Percentiles rank a stretch among this genome's conserved stretches.
These are phyloP conservation scores for Akanthomyces muscarius DNA, from an alignment of 2,329 filamentous ascomycete species.

Conservation along the genomic window DNA sequence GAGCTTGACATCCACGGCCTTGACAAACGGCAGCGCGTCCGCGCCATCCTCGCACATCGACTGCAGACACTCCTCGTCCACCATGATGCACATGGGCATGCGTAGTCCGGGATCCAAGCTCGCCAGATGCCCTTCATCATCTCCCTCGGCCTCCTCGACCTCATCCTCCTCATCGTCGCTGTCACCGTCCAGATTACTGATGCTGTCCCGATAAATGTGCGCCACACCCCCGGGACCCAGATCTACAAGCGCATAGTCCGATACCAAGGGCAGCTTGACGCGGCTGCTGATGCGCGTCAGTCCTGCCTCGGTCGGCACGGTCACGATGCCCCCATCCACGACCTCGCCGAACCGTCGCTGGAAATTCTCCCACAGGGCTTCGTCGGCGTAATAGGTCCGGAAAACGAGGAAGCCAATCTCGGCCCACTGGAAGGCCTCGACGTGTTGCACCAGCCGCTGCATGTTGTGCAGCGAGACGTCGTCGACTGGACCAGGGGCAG, in stretches of 20 bases:
- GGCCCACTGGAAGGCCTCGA: neutral
- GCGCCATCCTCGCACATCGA: neutral
- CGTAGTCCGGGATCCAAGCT: constrained; percentile 4
- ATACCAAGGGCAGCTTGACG: constrained; percentile 1
- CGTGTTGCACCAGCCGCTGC: constrained; percentile 1
- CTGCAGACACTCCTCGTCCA: constrained; percentile 5
- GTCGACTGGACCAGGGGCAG: neutral
- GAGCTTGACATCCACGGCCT: neutral
- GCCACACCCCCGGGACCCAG: constrained; percentile 1
- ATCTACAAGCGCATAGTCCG: neutral
- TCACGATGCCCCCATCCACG: neutral
- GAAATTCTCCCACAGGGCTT: neutral
- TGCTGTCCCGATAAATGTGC: constrained; percentile 4
- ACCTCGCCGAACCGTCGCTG: constrained; percentile 3
- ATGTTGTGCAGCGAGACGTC: neutral
- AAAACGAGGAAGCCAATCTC: constrained; percentile 9
- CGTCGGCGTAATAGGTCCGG: constrained; percentile 7
- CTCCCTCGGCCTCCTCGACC: neutral
- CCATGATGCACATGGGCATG: constrained; percentile 13
- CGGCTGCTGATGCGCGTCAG: neutral
- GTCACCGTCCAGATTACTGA: neutral
- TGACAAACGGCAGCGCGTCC: constrained; percentile 1
- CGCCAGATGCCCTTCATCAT: neutral
- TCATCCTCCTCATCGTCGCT: neutral
- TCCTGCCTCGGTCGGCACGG: neutral